phyloP scores from a whole-genome alignment of 192 early-diverging fungal species.

The Globomyces pollinis-pini region DNA sequence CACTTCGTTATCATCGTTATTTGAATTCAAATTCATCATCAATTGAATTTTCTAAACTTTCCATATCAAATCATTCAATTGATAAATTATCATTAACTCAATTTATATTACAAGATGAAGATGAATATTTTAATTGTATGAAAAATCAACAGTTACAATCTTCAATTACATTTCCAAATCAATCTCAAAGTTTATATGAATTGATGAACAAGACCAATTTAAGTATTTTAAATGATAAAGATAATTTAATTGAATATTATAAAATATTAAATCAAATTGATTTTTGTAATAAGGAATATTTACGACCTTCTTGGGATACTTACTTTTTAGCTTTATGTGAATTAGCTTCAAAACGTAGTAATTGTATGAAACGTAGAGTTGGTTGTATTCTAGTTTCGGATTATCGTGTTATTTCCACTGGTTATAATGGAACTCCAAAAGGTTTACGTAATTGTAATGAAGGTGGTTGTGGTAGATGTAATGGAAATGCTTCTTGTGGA shows the following conservation, averaged over 20 bases:
- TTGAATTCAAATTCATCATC: background rate
- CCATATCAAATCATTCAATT: no score
- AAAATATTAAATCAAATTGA: no score
- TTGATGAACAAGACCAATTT: slow-evolving; percentile 45
- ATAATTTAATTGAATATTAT: slow-evolving; percentile 60
- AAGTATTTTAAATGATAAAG: slow-evolving; percentile 52
- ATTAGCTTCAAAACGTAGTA: slow-evolving; percentile 79
- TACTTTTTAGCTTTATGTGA: slow-evolving; percentile 96
- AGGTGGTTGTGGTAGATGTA: slow-evolving; percentile 91
- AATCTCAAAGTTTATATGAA: background rate
- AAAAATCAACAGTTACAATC: background rate
- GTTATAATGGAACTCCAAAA: slow-evolving; percentile 98
- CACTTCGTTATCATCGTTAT: slow-evolving; percentile 49
- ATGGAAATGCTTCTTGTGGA: slow-evolving; percentile 73
- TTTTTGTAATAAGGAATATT: slow-evolving; percentile 62
- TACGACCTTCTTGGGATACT: slow-evolving; percentile 87
- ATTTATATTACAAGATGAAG: background rate
- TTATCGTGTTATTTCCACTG: slow-evolving; percentile 84
- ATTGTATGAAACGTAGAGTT: slow-evolving; percentile 97
- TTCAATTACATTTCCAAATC: no score
- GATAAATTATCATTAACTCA: background rate
- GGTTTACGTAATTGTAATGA: slow-evolving; percentile 89
- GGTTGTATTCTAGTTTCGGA: slow-evolving; percentile 90
- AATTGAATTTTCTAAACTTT: background rate
- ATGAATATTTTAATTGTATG: slow-evolving; percentile 16